Conservation (phyloP, 352 stramenopile genomes). For the Phytophthora meadii region DNA sequence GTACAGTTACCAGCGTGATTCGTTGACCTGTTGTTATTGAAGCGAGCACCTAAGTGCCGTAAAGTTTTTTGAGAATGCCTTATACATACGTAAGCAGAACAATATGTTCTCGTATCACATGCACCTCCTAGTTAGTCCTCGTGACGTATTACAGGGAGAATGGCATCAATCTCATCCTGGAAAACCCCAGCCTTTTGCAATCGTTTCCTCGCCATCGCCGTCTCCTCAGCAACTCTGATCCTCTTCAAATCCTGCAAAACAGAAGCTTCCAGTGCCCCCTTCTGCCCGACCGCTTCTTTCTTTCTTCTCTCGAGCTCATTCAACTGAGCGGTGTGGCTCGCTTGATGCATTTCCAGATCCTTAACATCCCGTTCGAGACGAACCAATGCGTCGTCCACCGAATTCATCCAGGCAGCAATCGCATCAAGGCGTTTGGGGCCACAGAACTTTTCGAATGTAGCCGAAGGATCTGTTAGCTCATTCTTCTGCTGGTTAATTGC, state of each 20-base stretch:
- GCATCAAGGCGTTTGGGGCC: slow-evolving; percentile 24
- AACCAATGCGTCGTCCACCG: slow-evolving; percentile 20
- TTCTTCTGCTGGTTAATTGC: slow-evolving; percentile 42
- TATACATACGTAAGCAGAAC: too few relatives aligned
- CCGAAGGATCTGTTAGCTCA: slow-evolving; percentile 51
- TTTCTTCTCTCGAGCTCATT: slow-evolving; percentile 21
- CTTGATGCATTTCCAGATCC: slow-evolving; percentile 16
- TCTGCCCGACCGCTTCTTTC: slow-evolving; percentile 18
- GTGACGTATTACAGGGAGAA: slow-evolving; percentile 33
- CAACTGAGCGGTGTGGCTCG: slow-evolving; percentile 10
- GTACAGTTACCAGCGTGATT: slow-evolving; percentile 2
- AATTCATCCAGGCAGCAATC: slow-evolving; percentile 37
- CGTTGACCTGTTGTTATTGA: slow-evolving; percentile 12
- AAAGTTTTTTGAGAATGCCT: too few relatives aligned
- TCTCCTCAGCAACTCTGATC: slow-evolving; percentile 31
- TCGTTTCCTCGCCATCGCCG: slow-evolving; percentile 29
- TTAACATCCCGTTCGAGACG: slow-evolving; percentile 21
- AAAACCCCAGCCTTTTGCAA: slow-evolving; percentile 26
- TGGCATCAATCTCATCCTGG: slow-evolving; percentile 34
- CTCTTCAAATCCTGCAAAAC: slow-evolving; percentile 24
- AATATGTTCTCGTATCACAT: neutral
- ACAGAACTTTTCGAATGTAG: slow-evolving; percentile 36
- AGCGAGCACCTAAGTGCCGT: neutral
- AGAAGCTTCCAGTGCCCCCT: slow-evolving; percentile 13
- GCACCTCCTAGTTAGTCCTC: neutral